These are phyloP conservation scores for Fraxinus cuspidata DNA, from an alignment of 257 asterid genomes.

Conservation along the genomic window DNA sequence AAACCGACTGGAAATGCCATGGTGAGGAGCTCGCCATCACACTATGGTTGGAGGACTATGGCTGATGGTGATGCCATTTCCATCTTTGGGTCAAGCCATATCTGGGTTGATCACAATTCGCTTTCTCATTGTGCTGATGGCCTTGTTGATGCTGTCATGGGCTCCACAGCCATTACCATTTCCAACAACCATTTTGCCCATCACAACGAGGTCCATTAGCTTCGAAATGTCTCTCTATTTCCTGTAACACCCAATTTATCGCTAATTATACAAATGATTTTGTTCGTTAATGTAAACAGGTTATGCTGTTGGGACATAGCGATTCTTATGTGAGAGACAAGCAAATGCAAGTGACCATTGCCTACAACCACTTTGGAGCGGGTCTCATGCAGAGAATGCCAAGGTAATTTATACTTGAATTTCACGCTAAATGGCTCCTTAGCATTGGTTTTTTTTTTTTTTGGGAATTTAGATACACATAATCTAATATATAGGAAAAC, in stretches of 20 bases:
- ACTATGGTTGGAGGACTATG: slow-evolving; percentile 91
- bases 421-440: not conserved
- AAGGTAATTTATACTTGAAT: slow-evolving; percentile 45
- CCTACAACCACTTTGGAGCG: slow-evolving; percentile 88
- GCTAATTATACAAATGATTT: not conserved
- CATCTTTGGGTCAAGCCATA: slow-evolving; percentile 81
- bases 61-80: slow-evolving; percentile 93
- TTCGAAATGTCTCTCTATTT: slow-evolving; percentile 9
- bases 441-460: not conserved
- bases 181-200: slow-evolving; percentile 86
- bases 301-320: slow-evolving; percentile 92
- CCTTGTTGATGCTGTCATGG: slow-evolving; percentile 94
- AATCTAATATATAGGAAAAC: not conserved
- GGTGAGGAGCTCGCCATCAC: slow-evolving; percentile 86
- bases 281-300: slow-evolving; percentile 45
- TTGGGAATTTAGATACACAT: not conserved
- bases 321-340: slow-evolving; percentile 80
- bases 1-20: slow-evolving; percentile 88
- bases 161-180: slow-evolving; percentile 86
- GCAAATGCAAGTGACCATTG: slow-evolving; percentile 95
- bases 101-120: slow-evolving; percentile 94
- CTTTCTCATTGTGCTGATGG: slow-evolving; percentile 91
- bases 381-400: slow-evolving; percentile 98
- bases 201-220: slow-evolving; percentile 71
- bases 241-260: not conserved